A percentile compares a stretch with the other conserved stretches of the same genome.
These are phyloP conservation scores for Acanthamoeba culbertsoni DNA, from an alignment of 208 protist genomes.

Conservation along the genomic window DNA sequence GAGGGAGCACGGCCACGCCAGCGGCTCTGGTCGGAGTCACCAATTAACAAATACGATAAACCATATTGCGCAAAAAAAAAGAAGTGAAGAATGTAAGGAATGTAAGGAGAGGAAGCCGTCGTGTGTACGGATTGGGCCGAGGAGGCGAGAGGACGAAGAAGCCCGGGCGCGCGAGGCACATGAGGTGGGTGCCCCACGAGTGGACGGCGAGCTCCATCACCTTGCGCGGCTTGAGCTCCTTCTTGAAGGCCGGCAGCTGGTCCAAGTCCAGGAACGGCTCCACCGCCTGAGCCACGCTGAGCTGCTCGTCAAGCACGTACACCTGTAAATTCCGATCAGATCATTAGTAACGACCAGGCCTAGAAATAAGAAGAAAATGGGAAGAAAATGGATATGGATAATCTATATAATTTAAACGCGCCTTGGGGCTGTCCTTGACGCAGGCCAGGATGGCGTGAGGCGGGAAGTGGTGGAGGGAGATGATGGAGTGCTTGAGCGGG, in stretches of 20 bases:
- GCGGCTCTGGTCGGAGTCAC: no score
- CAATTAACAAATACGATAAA: no score
- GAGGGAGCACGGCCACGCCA: background rate
- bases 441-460: background rate
- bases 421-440: background rate
- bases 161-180: background rate
- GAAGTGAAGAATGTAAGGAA: no score
- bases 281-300: background rate
- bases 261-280: background rate
- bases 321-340: background rate
- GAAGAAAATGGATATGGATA: no score
- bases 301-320: background rate
- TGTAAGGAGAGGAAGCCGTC: background rate
- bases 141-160: background rate
- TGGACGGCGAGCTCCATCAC: background rate
- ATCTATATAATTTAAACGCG: no score
- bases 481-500: background rate
- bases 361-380: background rate
- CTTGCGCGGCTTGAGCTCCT: conserved; percentile 26
- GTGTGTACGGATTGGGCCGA: background rate
- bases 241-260: background rate
- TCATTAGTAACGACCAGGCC: background rate
- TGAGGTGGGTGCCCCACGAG: background rate
- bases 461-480: background rate
- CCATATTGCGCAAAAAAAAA: no score